Evolutionary conservation across 2,329 filamentous ascomycete species (phyloP).

Genomic region (Scedosporium dehoogii): DNA sequence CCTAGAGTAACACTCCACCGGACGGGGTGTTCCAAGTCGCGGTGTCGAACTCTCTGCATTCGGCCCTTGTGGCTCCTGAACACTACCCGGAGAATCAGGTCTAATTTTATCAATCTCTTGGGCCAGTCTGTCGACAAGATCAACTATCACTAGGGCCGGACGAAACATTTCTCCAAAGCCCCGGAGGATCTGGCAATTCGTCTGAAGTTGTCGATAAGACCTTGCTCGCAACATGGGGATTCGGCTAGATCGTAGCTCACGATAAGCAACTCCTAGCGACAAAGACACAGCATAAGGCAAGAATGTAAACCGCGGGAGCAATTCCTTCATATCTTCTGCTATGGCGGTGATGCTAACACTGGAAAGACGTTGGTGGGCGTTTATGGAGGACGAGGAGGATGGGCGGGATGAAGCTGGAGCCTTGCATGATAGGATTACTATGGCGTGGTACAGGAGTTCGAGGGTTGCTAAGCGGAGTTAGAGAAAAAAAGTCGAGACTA

Average conservation of each 20-base stretch:
- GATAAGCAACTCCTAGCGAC: not conserved
- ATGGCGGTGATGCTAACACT: not conserved
- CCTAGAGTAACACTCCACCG: not conserved
- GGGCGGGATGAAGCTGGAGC: not conserved
- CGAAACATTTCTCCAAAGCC: not conserved
- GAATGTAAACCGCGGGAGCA: not conserved
- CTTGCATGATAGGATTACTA: constrained; percentile 1
- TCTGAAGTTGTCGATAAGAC: not conserved
- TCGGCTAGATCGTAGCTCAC: not conserved
- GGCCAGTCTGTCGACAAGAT: constrained; percentile 51
- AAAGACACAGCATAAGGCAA: constrained; percentile 2
- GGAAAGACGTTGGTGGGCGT: not conserved
- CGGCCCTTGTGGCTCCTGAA: not conserved
- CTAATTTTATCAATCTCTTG: constrained; percentile 56
- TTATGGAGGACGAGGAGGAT: not conserved
- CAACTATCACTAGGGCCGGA: constrained; percentile 11
- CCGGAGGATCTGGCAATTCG: not conserved
- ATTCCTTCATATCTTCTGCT: not conserved
- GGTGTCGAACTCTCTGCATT: not conserved
- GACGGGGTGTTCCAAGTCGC: not conserved
- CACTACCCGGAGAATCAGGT: constrained; percentile 5
- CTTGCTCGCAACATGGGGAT: constrained; percentile 1
- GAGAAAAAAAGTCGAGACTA: not conserved
- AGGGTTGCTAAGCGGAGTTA: not conserved
- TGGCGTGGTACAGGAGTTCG: constrained; percentile 3